Percentiles rank a stretch among this genome's conserved stretches.
These are phyloP conservation scores for Strigomonas oncopelti DNA, from an alignment of 208 protist species.

Conservation along the genomic window DNA sequence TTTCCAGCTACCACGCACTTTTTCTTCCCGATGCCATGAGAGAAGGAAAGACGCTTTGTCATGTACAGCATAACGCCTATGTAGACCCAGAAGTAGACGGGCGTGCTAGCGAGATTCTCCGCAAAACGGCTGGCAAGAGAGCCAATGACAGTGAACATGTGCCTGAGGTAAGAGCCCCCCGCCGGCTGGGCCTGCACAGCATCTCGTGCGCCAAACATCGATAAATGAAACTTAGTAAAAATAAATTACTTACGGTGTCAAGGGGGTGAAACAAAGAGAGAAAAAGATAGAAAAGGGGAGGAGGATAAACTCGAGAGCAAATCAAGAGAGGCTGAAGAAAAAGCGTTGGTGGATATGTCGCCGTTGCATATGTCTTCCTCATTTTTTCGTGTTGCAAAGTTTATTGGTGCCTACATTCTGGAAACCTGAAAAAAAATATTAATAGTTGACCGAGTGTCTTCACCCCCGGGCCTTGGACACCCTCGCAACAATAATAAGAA, in stretches of 20 bases:
- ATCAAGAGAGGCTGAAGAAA: neutral
- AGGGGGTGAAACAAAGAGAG: neutral
- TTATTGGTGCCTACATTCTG: too few relatives aligned
- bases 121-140: constrained; percentile 3
- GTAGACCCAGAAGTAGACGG: constrained; percentile 75
- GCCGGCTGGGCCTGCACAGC: too few relatives aligned
- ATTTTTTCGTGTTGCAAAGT: neutral
- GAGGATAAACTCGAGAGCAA: neutral
- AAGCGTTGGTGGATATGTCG: neutral
- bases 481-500: neutral
- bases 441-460: too few relatives aligned
- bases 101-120: constrained; percentile 31
- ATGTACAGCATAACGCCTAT: constrained; percentile 58
- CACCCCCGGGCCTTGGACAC: too few relatives aligned
- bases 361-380: neutral
- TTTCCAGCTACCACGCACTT: constrained; percentile 42
- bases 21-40: constrained; percentile 31
- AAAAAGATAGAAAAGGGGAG: neutral
- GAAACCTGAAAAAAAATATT: neutral
- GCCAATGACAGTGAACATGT: neutral
- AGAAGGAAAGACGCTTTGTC: constrained; percentile 41
- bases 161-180: too few relatives aligned
- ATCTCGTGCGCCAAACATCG: neutral
- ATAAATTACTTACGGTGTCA: neutral
- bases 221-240: too few relatives aligned